A percentile compares a stretch with the other conserved stretches of the same genome.
These are phyloP conservation scores for Erythrobasidium hasegawianum DNA, from an alignment of 1,284 basidiomycete species.

Conservation along the genomic window DNA sequence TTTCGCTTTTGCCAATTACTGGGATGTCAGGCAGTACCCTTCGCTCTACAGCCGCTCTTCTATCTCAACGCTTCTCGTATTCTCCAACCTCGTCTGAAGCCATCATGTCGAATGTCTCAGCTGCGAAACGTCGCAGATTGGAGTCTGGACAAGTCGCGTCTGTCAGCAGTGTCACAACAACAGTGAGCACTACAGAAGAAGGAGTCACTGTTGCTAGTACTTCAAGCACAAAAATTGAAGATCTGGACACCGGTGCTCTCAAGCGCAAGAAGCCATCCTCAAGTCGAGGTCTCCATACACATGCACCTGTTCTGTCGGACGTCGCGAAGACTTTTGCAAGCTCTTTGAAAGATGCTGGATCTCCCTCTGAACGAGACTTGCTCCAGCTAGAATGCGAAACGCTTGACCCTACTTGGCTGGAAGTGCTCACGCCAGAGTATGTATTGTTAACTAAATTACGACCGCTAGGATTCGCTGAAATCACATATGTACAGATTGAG, in stretches of 20 bases:
- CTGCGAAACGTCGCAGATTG: not conserved
- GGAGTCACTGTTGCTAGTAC: not conserved
- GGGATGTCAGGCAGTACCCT: not conserved
- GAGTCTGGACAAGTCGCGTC: slow-evolving; percentile 5
- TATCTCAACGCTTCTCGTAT: not conserved
- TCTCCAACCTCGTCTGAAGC: not conserved
- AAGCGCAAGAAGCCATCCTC: not conserved
- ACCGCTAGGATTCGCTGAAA: not conserved
- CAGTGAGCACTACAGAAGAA: not conserved
- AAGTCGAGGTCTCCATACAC: not conserved
- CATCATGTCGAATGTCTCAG: not conserved
- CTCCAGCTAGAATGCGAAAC: slow-evolving; percentile 65
- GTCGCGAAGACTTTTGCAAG: not conserved
- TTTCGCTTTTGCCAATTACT: too few species aligned
- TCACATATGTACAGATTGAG: slow-evolving; percentile 59
- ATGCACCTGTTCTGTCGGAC: too few species aligned
- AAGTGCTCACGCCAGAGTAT: slow-evolving; percentile 35
- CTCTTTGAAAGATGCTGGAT: not conserved
- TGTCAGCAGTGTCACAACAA: not conserved
- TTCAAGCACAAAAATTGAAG: not conserved
- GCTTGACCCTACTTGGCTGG: slow-evolving; percentile 66
- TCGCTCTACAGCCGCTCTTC: not conserved
- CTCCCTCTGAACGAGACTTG: slow-evolving; percentile 53
- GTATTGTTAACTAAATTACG: not conserved
- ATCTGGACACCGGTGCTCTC: not conserved